Evolutionary conservation across 768 basidiomycete genomes (phyloP), one percentile per base, ranked within the genome.

Genomic region (Rhodocollybia butyracea): DNA sequence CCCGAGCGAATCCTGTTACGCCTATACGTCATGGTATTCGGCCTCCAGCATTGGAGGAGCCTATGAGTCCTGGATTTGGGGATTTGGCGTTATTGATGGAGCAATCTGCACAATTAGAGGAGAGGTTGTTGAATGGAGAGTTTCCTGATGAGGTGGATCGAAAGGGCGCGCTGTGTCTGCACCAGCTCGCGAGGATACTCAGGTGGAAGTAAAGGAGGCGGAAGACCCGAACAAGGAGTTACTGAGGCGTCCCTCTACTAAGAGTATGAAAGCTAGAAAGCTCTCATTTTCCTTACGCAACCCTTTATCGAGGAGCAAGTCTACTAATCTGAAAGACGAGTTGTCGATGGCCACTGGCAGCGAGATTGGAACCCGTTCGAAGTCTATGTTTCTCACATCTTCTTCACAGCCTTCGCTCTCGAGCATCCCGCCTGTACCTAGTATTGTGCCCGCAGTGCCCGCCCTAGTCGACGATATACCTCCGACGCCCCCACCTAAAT

Each of bases 81-180:
- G 86, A 88, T 43, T 63, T 88, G 54, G 74, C 80, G 3, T 66
- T 72, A 30, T 67, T 88, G 45, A 63, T 87, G 26, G 78, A 80
- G 41, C 81, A 85, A 48, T 81, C 86, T 6, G 80, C 84, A 29
- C 61, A 80, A 51, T 64, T 88, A 45, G 85, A 87, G 69, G 64
- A 75, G 63, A 74, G 73, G 54, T 69, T 88, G 38, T 74, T 73
- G 40, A 71, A 72, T 27, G 83, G 83, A 3, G 76, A 77, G 46
- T 63, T 79, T 13, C 76, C 77, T 1, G 66, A 66, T 46, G 78
- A 78, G 53, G 58, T 22, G 7, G 22, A 13, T 11, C 12, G 3
- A 13, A 58, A 31, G 39, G 39, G 54, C 58, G 54, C 38, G 29
- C 54, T 22, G 24, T 17, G 31, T 50, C 48, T 50, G 48, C 48